Evolutionary conservation across 768 basidiomycete genomes (phyloP).

Genomic region (Lactarius indigo): DNA sequence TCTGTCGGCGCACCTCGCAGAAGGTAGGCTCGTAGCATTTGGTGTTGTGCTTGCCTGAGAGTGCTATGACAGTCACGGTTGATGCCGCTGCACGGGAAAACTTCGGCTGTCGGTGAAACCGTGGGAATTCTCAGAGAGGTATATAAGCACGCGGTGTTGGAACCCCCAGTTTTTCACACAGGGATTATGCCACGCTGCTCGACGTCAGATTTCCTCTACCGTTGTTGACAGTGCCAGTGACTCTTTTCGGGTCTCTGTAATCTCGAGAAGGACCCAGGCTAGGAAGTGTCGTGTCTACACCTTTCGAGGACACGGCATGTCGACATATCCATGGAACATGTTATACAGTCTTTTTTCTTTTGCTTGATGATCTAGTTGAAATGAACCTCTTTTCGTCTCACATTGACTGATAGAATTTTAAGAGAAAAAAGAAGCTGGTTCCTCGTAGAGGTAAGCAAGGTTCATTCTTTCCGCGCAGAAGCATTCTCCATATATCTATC

Average conservation of each 20-base stretch:
- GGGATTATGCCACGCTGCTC: conserved; percentile 65
- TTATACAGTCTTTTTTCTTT: background rate
- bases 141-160: conserved; percentile 25
- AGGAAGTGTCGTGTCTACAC: conserved; percentile 63
- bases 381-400: background rate
- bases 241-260: conserved; percentile 47
- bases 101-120: conserved; percentile 22
- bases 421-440: background rate
- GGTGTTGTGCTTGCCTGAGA: conserved; percentile 12
- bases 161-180: conserved; percentile 30
- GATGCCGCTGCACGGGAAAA: background rate
- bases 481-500: background rate
- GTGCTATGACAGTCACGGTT: background rate
- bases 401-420: background rate
- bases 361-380: background rate
- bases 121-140: conserved; percentile 38
- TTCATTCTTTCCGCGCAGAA: too few relatives aligned
- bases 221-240: conserved; percentile 66
- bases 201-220: conserved; percentile 46
- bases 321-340: conserved; percentile 56
- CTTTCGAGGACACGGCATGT: conserved; percentile 56
- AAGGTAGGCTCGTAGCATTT: conserved; percentile 18
- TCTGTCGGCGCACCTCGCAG: conserved; percentile 31
- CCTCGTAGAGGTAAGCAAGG: too few relatives aligned
- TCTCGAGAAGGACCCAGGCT: conserved; percentile 56